These are phyloP conservation scores for Exophiala mesophila DNA, from an alignment of 2,329 filamentous ascomycete genomes.

Conservation along the genomic window DNA sequence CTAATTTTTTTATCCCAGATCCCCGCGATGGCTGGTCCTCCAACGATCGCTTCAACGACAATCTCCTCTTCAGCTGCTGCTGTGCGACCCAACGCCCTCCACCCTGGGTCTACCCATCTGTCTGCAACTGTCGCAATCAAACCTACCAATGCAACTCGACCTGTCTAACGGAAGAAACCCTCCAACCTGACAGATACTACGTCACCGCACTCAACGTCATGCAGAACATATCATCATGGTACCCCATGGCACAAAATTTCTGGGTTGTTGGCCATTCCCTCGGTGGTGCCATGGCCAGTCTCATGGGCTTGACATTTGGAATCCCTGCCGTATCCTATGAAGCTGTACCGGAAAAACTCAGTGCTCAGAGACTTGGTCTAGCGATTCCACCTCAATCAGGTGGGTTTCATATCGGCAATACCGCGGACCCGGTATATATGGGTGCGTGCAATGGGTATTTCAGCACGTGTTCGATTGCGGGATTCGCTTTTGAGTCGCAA, in stretches of 20 bases:
- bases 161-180: conserved; percentile 16
- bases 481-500: conserved; percentile 23
- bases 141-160: conserved; percentile 21
- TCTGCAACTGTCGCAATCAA: conserved; percentile 21
- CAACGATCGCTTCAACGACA: conserved; percentile 22
- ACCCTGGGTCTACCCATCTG: conserved; percentile 18
- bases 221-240: conserved; percentile 12
- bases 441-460: conserved; percentile 22
- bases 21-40: conserved; percentile 11
- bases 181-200: conserved; percentile 21
- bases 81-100: conserved; percentile 20
- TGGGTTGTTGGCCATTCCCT: conserved; percentile 25
- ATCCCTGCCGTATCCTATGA: conserved; percentile 21
- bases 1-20: conserved; percentile 1
- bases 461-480: conserved; percentile 17
- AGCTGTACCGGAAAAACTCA: conserved; percentile 19
- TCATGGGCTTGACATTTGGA: conserved; percentile 20
- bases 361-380: conserved; percentile 20
- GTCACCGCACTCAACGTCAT: conserved; percentile 14
- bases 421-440: conserved; percentile 24
- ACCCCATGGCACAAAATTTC: conserved; percentile 13
- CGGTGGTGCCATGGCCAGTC: conserved; percentile 18
- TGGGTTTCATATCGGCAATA: conserved; percentile 23
- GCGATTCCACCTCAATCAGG: conserved; percentile 6
- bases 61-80: conserved; percentile 25